Evolutionary conservation across 495 filamentous ascomycete genomes (phyloP).

Genomic region (Hypoxylon lienhwacheense): DNA sequence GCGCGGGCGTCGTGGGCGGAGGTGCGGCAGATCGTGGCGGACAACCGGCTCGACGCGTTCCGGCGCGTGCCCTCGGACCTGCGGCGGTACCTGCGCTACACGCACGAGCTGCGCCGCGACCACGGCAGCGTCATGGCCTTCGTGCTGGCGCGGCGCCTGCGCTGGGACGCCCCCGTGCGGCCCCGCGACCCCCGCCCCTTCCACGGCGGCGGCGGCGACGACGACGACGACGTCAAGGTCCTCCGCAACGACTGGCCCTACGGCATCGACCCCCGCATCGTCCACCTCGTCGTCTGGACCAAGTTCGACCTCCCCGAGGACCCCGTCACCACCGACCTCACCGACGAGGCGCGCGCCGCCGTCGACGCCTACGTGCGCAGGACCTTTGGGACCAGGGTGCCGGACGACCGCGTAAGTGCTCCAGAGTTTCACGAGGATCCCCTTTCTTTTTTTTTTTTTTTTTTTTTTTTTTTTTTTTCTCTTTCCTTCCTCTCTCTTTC

Average conservation of each 20-base stretch:
- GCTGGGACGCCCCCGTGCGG: constrained; percentile 56
- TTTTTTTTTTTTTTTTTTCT: neutral
- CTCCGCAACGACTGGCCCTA: constrained; percentile 92
- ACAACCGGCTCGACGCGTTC: constrained; percentile 73
- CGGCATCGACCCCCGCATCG: constrained; percentile 71
- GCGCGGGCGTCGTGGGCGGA: constrained; percentile 60
- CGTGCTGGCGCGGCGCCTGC: constrained; percentile 64
- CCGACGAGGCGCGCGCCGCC: constrained; percentile 58
- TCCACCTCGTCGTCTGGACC: constrained; percentile 89
- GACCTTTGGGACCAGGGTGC: constrained; percentile 55
- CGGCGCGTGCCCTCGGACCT: constrained; percentile 73
- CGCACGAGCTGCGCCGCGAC: constrained; percentile 58
- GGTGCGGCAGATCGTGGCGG: constrained; percentile 61
- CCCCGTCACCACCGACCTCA: constrained; percentile 67
- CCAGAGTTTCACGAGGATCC: too few relatives aligned
- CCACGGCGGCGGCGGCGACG: too few relatives aligned
- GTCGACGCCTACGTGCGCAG: constrained; percentile 69
- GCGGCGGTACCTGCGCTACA: constrained; percentile 70
- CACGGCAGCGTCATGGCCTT: constrained; percentile 77
- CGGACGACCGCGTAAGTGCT: constrained; percentile 52
- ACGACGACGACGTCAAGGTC: constrained; percentile 67
- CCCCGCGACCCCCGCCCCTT: constrained; percentile 46
- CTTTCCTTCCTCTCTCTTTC: neutral
- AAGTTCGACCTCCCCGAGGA: constrained; percentile 72
- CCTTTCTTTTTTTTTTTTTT: neutral